Conservation (phyloP, 495 filamentous ascomycete species). For the Cudoniella acicularis region DNA sequence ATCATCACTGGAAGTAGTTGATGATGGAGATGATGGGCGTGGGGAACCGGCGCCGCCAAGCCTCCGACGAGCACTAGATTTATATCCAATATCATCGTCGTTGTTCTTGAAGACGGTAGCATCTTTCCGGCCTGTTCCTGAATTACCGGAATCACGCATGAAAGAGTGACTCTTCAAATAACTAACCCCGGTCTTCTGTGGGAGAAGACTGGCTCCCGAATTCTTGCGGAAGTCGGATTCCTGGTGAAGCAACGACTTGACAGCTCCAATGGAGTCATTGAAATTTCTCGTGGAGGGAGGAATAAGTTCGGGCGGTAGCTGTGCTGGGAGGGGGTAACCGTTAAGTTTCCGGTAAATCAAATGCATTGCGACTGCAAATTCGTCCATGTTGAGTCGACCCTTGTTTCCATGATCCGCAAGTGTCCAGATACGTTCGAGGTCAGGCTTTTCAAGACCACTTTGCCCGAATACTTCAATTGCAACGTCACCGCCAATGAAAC, state of each 20-base stretch:
- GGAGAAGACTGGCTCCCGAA: conserved; percentile 79
- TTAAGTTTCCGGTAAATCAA: conserved; percentile 96
- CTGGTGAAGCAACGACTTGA: conserved; percentile 87
- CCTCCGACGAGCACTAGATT: conserved; percentile 87
- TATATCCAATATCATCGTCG: conserved; percentile 84
- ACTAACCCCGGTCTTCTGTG: conserved; percentile 95
- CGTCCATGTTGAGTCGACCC: conserved; percentile 91
- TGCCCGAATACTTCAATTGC: conserved; percentile 98
- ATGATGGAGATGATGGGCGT: conserved; percentile 67
- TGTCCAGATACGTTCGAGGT: conserved; percentile 93
- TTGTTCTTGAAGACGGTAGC: conserved; percentile 97
- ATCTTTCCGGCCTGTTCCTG: conserved; percentile 66
- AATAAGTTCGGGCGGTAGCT: conserved; percentile 87
- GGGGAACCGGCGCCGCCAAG: conserved; percentile 74
- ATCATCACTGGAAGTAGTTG: conserved; percentile 70
- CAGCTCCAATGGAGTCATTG: conserved; percentile 83
- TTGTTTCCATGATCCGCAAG: conserved; percentile 90
- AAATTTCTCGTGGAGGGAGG: conserved; percentile 95
- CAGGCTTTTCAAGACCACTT: conserved; percentile 84
- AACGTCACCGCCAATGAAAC: conserved; percentile 87
- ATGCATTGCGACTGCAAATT: conserved; percentile 99
- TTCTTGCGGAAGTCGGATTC: conserved; percentile 84
- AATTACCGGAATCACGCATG: conserved; percentile 48
- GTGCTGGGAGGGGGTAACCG: conserved; percentile 89
- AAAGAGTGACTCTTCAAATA: conserved; percentile 97